Evolutionary conservation across 208 protist genomes (phyloP), one percentile per base, ranked within the genome.

Genomic region (Crithidia acanthocephali): DNA sequence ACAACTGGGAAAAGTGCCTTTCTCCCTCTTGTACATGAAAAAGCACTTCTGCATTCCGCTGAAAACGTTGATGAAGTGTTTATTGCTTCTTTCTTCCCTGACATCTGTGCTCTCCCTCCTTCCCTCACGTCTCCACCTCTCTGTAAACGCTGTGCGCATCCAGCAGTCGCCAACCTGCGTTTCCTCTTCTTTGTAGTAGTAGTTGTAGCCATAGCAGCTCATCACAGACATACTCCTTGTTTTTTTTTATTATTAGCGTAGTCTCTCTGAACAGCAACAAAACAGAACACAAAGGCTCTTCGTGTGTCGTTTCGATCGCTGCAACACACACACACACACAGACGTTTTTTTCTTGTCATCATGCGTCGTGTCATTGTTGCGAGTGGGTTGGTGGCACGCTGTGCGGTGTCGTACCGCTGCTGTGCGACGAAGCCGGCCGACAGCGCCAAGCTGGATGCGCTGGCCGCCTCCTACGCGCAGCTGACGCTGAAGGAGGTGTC

Each of bases 401-500:
- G 68, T 42, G 23, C 69, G 15, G 40, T 62, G 33, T 28, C 70
- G 28, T 47, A 50, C 45, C 84, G 80, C 64, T 61, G 58, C 62
- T 90, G 81, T 53, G 56, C 69, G 27, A 57, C 80, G 28, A 77
- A 45, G 59, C 69, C 83, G 0, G 50, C 72, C 47, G 58, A 72
- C 15, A 86, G 63, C 57, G 61, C 78, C 6, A 94, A 93, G 74
- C 50, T 96, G 22, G 87, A 96, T 35, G 87, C 90, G 48, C 75
- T 96, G 18, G 91, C 91, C 6, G 59, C 30, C 22, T 60, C 85
- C n/a, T 94, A 93, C 79, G 79, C 88, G 33, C 91, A 96, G 81
- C 81, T 96, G 23, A 96, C 91, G 16, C 79, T 96, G 47, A 91
- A 86, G 81, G 88, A 96, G 61, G 71, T 96, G 22, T 92, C 91